These are phyloP conservation scores for Aspergillus tanneri DNA, from an alignment of 2,329 filamentous ascomycete genomes.

Conservation along the genomic window DNA sequence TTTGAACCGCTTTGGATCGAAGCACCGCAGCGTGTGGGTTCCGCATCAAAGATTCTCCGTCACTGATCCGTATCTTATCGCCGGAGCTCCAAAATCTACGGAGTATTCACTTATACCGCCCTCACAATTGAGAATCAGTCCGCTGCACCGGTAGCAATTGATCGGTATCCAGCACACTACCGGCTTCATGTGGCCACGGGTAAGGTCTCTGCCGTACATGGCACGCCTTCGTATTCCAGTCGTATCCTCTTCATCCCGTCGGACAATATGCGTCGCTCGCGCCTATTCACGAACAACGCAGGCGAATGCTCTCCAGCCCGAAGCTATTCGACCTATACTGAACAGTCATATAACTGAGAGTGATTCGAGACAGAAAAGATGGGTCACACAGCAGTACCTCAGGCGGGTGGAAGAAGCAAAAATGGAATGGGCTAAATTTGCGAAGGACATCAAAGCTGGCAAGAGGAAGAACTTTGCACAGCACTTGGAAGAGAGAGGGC, in stretches of 20 bases:
- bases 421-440: constrained; percentile 41
- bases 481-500: constrained; percentile 47
- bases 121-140: background rate
- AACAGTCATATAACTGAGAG: background rate
- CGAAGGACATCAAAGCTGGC: constrained; percentile 45
- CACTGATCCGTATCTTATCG: constrained; percentile 21
- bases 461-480: constrained; percentile 45
- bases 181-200: constrained; percentile 29
- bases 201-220: constrained; percentile 23
- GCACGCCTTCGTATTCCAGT: constrained; percentile 21
- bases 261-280: constrained; percentile 22
- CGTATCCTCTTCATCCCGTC: constrained; percentile 8
- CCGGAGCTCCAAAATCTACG: constrained; percentile 3
- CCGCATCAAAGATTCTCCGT: constrained; percentile 28
- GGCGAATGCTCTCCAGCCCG: constrained; percentile 15
- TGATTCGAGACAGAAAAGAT: constrained; percentile 30
- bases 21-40: too few relatives aligned
- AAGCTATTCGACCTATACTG: constrained; percentile 17
- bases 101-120: background rate
- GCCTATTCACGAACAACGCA: constrained; percentile 26
- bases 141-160: constrained; percentile 4
- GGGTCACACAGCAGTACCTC: constrained; percentile 39
- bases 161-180: background rate
- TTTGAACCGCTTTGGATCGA: too few relatives aligned
- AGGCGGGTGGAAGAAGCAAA: constrained; percentile 41